A percentile compares a stretch with the other conserved stretches of the same genome.
phyloP scores from a whole-genome alignment of 495 filamentous ascomycete genomes.

The Neurospora sp. region DNA sequence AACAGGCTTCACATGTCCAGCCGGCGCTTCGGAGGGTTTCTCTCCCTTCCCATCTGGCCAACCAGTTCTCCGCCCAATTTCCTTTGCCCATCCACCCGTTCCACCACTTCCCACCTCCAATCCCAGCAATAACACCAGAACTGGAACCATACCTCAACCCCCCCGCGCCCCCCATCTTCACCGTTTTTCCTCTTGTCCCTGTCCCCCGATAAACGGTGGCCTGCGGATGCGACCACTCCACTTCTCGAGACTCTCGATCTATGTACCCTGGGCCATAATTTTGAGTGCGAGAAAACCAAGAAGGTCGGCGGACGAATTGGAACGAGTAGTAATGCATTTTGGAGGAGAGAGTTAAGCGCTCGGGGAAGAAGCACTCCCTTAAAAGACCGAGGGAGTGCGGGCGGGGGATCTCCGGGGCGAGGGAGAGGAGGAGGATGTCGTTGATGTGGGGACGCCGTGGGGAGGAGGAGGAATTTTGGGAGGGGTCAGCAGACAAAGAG shows the following conservation, averaged over 20 bases:
- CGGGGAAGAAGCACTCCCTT: conserved; percentile 40
- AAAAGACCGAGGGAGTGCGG: conserved; percentile 35
- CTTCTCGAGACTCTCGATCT: conserved; percentile 28
- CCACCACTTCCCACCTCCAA: background rate
- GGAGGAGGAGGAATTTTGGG: background rate
- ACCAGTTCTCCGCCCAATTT: background rate
- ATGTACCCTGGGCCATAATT: conserved; percentile 17
- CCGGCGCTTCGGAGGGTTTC: conserved; percentile 34
- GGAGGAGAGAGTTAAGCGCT: conserved; percentile 40
- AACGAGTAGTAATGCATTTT: conserved; percentile 49
- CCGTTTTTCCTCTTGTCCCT: conserved; percentile 21
- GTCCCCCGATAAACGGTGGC: conserved; percentile 40
- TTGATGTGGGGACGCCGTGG: conserved; percentile 15
- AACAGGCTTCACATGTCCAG: conserved; percentile 49
- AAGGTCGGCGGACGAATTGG: conserved; percentile 15
- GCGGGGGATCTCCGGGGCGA: conserved; percentile 45
- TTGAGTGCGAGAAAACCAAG: background rate
- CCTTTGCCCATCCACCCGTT: background rate
- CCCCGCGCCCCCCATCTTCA: conserved; percentile 38
- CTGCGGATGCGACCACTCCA: conserved; percentile 46
- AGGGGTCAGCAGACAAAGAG: background rate
- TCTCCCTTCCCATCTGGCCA: conserved; percentile 21
- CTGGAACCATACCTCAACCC: conserved; percentile 24
- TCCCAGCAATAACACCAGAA: conserved; percentile 1
- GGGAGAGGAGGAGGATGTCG: conserved; percentile 38